phyloP scores from a whole-genome alignment of 2,329 filamentous ascomycete genomes.

The Corynespora cassiicola region DNA sequence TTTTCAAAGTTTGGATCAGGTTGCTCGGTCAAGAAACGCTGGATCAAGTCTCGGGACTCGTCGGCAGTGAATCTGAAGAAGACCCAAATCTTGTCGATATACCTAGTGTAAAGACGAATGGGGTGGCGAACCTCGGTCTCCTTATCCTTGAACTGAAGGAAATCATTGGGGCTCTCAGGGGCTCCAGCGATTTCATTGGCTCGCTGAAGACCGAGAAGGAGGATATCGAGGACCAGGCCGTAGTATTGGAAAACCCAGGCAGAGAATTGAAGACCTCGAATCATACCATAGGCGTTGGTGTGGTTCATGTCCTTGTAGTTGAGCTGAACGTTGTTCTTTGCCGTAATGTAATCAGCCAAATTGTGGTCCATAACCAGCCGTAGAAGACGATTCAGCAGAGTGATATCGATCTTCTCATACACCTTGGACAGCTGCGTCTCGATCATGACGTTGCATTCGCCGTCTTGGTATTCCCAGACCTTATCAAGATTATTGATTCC shows the following conservation, averaged over 20 bases:
- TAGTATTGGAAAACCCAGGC: slow-evolving; percentile 99
- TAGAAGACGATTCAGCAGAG: slow-evolving; percentile 88
- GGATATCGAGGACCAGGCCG: slow-evolving; percentile 89
- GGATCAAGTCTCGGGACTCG: slow-evolving; percentile 93
- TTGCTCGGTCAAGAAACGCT: slow-evolving; percentile 96
- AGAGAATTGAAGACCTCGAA: slow-evolving; percentile 95
- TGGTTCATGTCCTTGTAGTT: slow-evolving; percentile 99
- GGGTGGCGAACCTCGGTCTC: slow-evolving; percentile 93
- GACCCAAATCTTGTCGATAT: slow-evolving; percentile 98
- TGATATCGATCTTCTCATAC: slow-evolving; percentile 98
- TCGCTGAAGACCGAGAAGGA: slow-evolving; percentile 89
- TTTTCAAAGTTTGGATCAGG: slow-evolving; percentile 99
- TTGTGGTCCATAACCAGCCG: slow-evolving; percentile 99
- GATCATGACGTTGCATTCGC: slow-evolving; percentile 98
- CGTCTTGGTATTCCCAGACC: slow-evolving; percentile 92
- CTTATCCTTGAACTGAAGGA: slow-evolving; percentile 93
- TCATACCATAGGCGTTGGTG: slow-evolving; percentile 98
- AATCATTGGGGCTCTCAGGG: slow-evolving; percentile 93
- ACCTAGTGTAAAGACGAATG: slow-evolving; percentile 95
- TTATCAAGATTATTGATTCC: slow-evolving; percentile 97
- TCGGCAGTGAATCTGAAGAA: slow-evolving; percentile 94
- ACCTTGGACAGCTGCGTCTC: slow-evolving; percentile 99
- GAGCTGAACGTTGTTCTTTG: slow-evolving; percentile 98
- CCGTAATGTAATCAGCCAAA: slow-evolving; percentile 96
- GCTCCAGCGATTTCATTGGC: slow-evolving; percentile 98